Conservation (phyloP, 352 stramenopile genomes). For the Globisporangium cylindrosporum region DNA sequence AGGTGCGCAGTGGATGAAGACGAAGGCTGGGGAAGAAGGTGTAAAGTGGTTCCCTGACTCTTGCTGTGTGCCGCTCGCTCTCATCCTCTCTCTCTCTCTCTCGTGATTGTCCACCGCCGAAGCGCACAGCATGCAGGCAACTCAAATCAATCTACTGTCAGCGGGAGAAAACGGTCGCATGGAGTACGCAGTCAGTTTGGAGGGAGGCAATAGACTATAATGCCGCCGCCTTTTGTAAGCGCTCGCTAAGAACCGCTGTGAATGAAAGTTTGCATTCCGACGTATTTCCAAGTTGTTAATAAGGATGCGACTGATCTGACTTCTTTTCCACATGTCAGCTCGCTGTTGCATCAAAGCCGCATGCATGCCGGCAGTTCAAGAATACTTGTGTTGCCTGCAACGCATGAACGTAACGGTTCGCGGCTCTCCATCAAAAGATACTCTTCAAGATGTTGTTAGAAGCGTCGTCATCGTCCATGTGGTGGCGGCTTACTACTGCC, state of each 20-base stretch:
- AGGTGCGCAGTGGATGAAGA: neutral
- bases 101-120: neutral
- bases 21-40: neutral
- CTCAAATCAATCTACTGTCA: neutral
- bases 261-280: neutral
- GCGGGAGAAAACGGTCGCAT: neutral
- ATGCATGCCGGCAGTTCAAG: neutral
- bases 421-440: neutral
- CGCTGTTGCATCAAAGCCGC: neutral
- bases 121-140: neutral
- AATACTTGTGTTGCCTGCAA: too few species aligned
- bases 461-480: neutral
- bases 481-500: neutral
- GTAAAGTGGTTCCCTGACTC: neutral
- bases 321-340: neutral
- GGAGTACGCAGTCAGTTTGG: neutral
- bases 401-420: neutral
- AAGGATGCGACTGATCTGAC: neutral
- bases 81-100: neutral
- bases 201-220: constrained; percentile 13
- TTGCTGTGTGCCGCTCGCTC: neutral
- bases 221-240: constrained; percentile 2
- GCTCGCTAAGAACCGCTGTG: constrained; percentile 1
- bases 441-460: neutral
- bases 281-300: neutral